Conservation (phyloP, 2,329 filamentous ascomycete genomes). For the Penicillium sp. region DNA sequence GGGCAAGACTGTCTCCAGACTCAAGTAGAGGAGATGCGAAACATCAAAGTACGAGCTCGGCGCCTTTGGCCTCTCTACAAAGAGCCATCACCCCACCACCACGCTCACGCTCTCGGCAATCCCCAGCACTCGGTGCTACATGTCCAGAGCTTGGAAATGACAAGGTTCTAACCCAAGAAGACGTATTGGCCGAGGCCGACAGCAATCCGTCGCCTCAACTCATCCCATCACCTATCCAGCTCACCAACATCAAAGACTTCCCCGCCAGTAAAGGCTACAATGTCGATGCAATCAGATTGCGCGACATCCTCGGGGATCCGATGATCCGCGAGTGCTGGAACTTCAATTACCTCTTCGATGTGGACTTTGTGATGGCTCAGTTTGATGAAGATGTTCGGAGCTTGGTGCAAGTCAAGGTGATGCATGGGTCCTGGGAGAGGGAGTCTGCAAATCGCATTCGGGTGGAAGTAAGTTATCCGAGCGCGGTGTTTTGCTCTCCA, state of each 20-base stretch:
- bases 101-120: slow-evolving; percentile 5
- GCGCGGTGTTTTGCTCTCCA: not conserved
- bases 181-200: not conserved
- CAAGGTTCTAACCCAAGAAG: not conserved
- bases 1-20: slow-evolving; percentile 8
- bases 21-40: not conserved
- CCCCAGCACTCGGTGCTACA: not conserved
- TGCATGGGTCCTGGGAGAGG: slow-evolving; percentile 63
- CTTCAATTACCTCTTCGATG: slow-evolving; percentile 53
- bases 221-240: slow-evolving; percentile 59
- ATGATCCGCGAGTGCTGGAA: slow-evolving; percentile 61
- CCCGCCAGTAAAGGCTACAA: slow-evolving; percentile 53
- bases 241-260: slow-evolving; percentile 65
- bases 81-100: slow-evolving; percentile 16
- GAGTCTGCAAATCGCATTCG: slow-evolving; percentile 57
- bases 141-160: slow-evolving; percentile 5
- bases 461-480: slow-evolving; percentile 49
- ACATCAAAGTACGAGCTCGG: not conserved
- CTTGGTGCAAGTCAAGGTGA: slow-evolving; percentile 52
- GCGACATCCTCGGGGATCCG: slow-evolving; percentile 67
- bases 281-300: slow-evolving; percentile 59
- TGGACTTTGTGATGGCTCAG: slow-evolving; percentile 57
- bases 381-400: slow-evolving; percentile 54
- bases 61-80: slow-evolving; percentile 12
- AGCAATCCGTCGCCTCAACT: not conserved